Percentiles rank a stretch among this genome's conserved stretches.
Evolutionary conservation across 2,329 filamentous ascomycete genomes (phyloP).

Genomic region (Penicillium sp.): DNA sequence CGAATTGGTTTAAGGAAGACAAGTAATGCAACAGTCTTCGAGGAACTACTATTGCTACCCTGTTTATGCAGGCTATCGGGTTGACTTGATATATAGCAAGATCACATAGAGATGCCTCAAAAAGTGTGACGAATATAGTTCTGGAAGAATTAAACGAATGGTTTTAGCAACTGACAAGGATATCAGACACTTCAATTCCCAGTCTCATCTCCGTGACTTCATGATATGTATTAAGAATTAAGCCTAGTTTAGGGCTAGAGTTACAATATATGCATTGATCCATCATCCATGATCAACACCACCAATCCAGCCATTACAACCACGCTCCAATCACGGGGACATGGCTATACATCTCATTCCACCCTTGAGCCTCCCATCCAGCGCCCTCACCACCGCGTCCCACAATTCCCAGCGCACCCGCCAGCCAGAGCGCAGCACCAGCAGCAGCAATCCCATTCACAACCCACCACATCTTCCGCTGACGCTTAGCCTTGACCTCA

Average conservation of each 20-base stretch:
- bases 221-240: slow-evolving; percentile 11
- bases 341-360: slow-evolving; percentile 71
- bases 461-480: slow-evolving; percentile 69
- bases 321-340: slow-evolving; percentile 62
- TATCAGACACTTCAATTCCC: neutral
- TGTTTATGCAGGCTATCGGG: too few species aligned
- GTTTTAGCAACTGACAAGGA: neutral
- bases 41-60: too few species aligned
- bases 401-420: slow-evolving; percentile 77
- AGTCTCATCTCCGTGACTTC: neutral
- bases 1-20: too few species aligned
- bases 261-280: slow-evolving; percentile 15
- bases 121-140: neutral
- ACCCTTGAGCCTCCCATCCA: slow-evolving; percentile 80
- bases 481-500: slow-evolving; percentile 54
- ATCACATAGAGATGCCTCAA: too few species aligned
- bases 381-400: slow-evolving; percentile 69
- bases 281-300: neutral
- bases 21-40: too few species aligned
- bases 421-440: slow-evolving; percentile 73
- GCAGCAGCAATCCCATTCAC: slow-evolving; percentile 68
- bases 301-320: slow-evolving; percentile 39
- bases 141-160: neutral
- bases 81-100: too few species aligned
- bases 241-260: slow-evolving; percentile 4